Evolutionary conservation across 1,139 yeast species (phyloP).

Genomic region (Kodamaea suecica): DNA sequence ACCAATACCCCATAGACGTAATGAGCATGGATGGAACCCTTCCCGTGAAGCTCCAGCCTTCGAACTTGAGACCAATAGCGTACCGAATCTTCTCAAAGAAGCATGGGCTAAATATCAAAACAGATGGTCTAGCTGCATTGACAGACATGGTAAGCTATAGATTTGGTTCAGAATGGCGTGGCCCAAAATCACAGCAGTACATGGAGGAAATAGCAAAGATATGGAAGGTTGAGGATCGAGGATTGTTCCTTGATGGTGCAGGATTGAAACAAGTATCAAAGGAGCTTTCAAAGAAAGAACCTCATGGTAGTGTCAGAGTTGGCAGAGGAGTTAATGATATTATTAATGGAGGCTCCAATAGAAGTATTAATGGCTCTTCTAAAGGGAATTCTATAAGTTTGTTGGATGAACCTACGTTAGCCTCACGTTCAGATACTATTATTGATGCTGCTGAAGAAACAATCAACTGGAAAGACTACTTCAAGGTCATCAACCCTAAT

Average conservation of each 20-base stretch:
- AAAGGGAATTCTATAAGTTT: no score
- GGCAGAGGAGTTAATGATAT: neutral
- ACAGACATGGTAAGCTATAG: slow-evolving; percentile 71
- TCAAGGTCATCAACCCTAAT: slow-evolving; percentile 60
- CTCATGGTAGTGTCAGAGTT: neutral
- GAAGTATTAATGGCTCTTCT: slow-evolving; percentile 14
- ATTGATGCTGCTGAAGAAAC: slow-evolving; percentile 23
- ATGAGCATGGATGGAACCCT: slow-evolving; percentile 21
- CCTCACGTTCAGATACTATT: slow-evolving; percentile 29
- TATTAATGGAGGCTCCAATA: no score
- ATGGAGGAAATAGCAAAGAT: slow-evolving; percentile 74
- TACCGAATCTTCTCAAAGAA: slow-evolving; percentile 87
- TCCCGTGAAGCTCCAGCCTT: slow-evolving; percentile 74
- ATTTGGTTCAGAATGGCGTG: slow-evolving; percentile 87
- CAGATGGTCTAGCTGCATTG: slow-evolving; percentile 72
- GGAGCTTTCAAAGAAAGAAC: slow-evolving; percentile 37
- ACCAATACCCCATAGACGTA: neutral
- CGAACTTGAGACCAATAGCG: slow-evolving; percentile 86
- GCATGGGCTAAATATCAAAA: slow-evolving; percentile 85
- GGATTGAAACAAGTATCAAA: slow-evolving; percentile 62
- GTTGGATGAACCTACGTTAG: slow-evolving; percentile 5
- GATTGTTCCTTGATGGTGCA: slow-evolving; percentile 75
- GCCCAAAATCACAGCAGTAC: slow-evolving; percentile 60
- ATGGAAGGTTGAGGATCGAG: slow-evolving; percentile 90
- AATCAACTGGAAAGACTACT: slow-evolving; percentile 71